Base-by-base conservation (phyloP, 371 early-diverging fungal species). In the Mucor ambiguus region DNA sequence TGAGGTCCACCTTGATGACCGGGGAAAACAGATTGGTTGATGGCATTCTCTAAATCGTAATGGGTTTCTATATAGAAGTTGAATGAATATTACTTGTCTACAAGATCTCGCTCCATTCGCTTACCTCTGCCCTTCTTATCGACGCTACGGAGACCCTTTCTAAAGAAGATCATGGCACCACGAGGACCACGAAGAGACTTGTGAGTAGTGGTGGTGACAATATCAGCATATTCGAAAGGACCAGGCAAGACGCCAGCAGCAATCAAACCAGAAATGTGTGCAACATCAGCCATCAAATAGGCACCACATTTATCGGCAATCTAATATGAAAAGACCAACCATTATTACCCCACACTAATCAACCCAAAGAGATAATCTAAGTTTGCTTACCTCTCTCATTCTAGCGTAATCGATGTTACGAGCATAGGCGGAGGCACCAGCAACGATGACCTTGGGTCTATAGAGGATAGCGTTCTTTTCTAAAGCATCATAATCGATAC, bases 1-100 rank as follows among this genome's bases (percentile, higher is more conserved):
- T 99, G 99, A 22, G 99, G 99, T 8, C 99, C 99, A 67, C 99
- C 99, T 82, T 99, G 99, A 77, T 96, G 95, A 43, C 98, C 97
- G 18, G 99, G 99, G 87, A 99, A 99, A 44, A 99, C 99, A 16
- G 97, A 94, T 66, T 87, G 87, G 83, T 99, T 98, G 87, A 99
- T 98, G 44, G 91, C 90, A 55, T 82, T 84, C 73, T 99, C 98
- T 18, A 99, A 85, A 48, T 95, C 92, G 83, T 97, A 97, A 71
- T 83, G 66, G 65, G 89, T 88, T 75, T 90, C 91, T 82, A 65
- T 16, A 55, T 28, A n/a, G 20, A 64, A 29, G 61, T 2, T 4
- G 10, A 11, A 30, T 33, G n/a, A n/a, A 20, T 29, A 20, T 29
- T 33, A 33, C 22, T 54, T 5, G 41, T 41, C 41, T 41, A 4